Evolutionary conservation across 129 eudicot species (phyloP).

Genomic region (Escallonia herrerae): DNA sequence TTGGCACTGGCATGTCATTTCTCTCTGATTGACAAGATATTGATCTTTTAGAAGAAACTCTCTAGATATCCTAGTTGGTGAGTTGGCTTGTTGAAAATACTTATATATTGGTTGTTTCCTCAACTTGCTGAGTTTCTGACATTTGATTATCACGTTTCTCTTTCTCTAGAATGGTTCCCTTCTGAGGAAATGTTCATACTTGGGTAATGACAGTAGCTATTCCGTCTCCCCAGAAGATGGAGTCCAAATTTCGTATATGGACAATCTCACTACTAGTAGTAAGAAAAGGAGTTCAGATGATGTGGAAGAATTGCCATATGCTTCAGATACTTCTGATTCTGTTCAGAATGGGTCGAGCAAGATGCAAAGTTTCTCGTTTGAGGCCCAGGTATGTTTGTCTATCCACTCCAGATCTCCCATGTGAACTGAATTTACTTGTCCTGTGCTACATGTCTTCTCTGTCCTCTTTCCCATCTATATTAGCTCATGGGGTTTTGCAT

Average conservation of each 20-base stretch:
- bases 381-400: constrained; percentile 65
- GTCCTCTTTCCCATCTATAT: too few relatives aligned
- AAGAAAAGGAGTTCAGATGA: constrained; percentile 14
- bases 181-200: constrained; percentile 65
- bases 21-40: too few relatives aligned
- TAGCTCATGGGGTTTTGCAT: too few relatives aligned
- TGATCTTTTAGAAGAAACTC: too few relatives aligned
- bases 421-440: neutral
- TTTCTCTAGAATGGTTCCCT: constrained; percentile 68
- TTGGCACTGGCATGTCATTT: too few relatives aligned
- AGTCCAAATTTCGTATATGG: constrained; percentile 56
- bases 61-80: too few relatives aligned
- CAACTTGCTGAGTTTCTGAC: neutral
- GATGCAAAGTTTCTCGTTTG: constrained; percentile 76
- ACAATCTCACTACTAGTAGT: constrained; percentile 22
- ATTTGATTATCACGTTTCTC: constrained; percentile 2
- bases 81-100: too few relatives aligned
- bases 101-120: neutral
- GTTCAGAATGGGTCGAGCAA: constrained; percentile 30
- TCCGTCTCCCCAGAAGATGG: constrained; percentile 70
- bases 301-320: constrained; percentile 30
- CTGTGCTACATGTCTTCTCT: too few relatives aligned
- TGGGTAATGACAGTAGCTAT: constrained; percentile 86
- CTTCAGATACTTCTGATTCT: constrained; percentile 30
- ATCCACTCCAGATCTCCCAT: neutral